These are phyloP conservation scores for Dendrostoma leiphaemia DNA, from an alignment of 2,329 filamentous ascomycete species.

Conservation along the genomic window DNA sequence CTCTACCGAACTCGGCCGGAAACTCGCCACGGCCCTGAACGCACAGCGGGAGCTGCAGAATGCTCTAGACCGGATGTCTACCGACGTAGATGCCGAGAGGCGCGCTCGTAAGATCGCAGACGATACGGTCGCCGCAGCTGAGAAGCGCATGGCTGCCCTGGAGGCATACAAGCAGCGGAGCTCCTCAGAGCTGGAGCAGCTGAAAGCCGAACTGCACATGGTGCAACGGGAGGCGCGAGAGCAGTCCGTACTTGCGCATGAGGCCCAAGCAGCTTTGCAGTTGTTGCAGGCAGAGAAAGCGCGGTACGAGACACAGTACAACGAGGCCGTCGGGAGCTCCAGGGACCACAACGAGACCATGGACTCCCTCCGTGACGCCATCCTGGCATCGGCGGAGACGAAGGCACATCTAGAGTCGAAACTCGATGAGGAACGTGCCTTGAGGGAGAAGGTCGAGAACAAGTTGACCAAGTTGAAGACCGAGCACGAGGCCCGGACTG, in stretches of 20 bases:
- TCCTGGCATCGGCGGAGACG: conserved; percentile 77
- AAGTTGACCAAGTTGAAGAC: conserved; percentile 74
- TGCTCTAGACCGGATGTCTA: conserved; percentile 66
- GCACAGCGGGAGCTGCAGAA: conserved; percentile 77
- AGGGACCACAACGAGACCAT: conserved; percentile 72
- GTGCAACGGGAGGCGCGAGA: conserved; percentile 76
- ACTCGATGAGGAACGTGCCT: conserved; percentile 76
- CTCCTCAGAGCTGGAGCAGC: conserved; percentile 77
- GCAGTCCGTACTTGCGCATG: conserved; percentile 72
- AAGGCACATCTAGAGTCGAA: conserved; percentile 74
- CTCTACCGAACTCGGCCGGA: conserved; percentile 72
- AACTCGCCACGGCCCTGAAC: conserved; percentile 78
- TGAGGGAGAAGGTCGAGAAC: conserved; percentile 71
- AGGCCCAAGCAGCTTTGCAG: conserved; percentile 72
- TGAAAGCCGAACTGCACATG: conserved; percentile 82
- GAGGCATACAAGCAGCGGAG: conserved; percentile 82
- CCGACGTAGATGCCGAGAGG: conserved; percentile 78
- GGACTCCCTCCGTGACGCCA: conserved; percentile 71
- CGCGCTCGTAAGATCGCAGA: conserved; percentile 81
- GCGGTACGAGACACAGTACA: conserved; percentile 67
- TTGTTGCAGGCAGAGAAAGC: conserved; percentile 84
- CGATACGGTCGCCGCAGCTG: conserved; percentile 78
- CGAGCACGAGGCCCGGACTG: conserved; percentile 77
- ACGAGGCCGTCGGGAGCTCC: conserved; percentile 64
- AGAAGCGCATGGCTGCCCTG: conserved; percentile 79